Percentiles rank a stretch among this genome's conserved stretches.
Evolutionary conservation across 129 eudicot species (phyloP).

Genomic region (Pulicaria dysenterica): DNA sequence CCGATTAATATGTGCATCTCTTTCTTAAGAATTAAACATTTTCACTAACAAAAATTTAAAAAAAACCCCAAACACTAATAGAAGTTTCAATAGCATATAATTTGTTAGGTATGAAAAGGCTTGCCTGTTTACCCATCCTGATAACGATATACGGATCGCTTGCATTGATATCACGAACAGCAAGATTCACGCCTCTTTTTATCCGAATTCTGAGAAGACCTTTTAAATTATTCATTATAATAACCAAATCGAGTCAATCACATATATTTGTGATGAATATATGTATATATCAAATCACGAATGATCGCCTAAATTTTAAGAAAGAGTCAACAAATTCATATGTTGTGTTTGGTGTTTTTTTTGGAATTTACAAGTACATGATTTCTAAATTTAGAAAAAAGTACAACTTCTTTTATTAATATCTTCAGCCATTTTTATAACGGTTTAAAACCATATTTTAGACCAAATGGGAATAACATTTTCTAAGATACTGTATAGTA

Average conservation of each 20-base stretch:
- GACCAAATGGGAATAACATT: too few species aligned
- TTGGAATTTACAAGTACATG: not conserved
- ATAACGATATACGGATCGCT: conserved; percentile 87
- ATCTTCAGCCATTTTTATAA: too few species aligned
- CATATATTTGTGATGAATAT: conserved; percentile 6
- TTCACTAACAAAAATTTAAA: not conserved
- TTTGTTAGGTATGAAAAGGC: not conserved
- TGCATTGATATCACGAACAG: conserved; percentile 65
- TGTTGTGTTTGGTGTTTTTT: conserved; percentile 16
- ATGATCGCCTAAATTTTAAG: not conserved
- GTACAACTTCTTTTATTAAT: too few species aligned
- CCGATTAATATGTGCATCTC: not conserved
- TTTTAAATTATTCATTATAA: conserved; percentile 57
- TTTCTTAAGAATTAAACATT: not conserved
- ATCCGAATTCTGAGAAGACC: conserved; percentile 77
- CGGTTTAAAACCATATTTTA: too few species aligned
- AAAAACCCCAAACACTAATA: conserved; percentile 5
- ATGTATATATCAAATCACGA: conserved; percentile 5
- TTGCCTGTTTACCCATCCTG: conserved; percentile 79
- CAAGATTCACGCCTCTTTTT: conserved; percentile 71
- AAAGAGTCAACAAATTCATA: conserved; percentile 17
- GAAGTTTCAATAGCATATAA: not conserved
- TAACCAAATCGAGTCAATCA: not conserved
- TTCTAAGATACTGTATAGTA: too few species aligned
- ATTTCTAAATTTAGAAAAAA: too few species aligned